Percentiles rank a stretch among this genome's conserved stretches.
phyloP scores from a whole-genome alignment of 441 rosid genomes.

The Corymbia calophylla region DNA sequence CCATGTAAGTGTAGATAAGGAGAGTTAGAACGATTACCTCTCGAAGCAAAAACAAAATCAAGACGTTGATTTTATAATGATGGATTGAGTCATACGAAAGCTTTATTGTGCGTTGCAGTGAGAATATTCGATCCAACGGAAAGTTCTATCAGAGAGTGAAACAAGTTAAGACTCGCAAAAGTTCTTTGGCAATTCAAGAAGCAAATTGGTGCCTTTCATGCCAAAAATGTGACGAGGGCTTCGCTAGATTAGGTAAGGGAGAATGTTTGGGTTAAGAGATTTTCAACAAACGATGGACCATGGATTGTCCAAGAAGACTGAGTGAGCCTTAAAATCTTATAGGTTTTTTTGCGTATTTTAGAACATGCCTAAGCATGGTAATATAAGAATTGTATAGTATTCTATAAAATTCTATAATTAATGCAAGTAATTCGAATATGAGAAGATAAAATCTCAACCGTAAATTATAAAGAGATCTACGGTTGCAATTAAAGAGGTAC shows the following conservation, averaged over 20 bases:
- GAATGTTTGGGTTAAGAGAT: not conserved
- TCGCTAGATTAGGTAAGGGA: rapidly evolving
- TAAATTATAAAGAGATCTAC: not conserved
- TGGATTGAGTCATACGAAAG: not conserved
- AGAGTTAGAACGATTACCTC: not conserved
- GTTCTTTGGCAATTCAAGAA: too few relatives aligned
- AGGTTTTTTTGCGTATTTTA: too few relatives aligned
- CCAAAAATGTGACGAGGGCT: rapidly evolving
- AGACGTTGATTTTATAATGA: not conserved
- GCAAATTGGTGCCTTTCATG: not conserved
- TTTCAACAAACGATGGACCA: too few relatives aligned
- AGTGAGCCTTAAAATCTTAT: not conserved
- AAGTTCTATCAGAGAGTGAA: not conserved
- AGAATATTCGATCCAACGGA: not conserved
- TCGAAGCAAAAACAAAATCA: too few relatives aligned
- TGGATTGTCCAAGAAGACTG: not conserved
- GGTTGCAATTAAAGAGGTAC: rapidly evolving
- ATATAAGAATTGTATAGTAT: rapidly evolving
- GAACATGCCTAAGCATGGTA: rapidly evolving
- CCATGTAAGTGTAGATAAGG: not conserved
- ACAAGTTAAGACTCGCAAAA: not conserved
- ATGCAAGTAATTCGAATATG: rapidly evolving
- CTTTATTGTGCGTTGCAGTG: rapidly evolving
- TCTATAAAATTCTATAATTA: too few relatives aligned
- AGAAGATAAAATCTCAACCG: rapidly evolving